phyloP scores from a whole-genome alignment of 768 basidiomycete species.

The Tylopilus sp. region DNA sequence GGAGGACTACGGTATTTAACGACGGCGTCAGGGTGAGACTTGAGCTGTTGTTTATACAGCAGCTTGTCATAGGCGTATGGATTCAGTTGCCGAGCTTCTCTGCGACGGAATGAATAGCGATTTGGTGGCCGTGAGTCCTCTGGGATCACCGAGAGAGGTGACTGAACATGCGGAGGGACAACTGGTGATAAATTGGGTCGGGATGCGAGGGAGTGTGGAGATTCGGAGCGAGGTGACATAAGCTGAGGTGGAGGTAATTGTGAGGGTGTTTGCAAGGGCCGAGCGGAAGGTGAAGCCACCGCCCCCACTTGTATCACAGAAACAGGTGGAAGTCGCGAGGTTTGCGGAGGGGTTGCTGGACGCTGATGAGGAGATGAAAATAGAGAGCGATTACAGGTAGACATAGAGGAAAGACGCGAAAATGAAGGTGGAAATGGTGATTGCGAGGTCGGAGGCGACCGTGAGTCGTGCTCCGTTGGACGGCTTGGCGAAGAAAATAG shows the following conservation, averaged over 20 bases:
- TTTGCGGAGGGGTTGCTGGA: conserved; percentile 18
- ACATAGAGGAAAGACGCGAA: conserved; percentile 13
- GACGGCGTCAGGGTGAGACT: conserved; percentile 62
- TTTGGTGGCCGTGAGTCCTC: conserved; percentile 17
- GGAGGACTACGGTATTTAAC: conserved; percentile 47
- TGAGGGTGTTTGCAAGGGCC: conserved; percentile 2
- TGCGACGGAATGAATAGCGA: conserved; percentile 55
- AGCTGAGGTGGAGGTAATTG: conserved; percentile 23
- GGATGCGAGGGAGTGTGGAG: neutral
- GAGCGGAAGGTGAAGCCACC: conserved; percentile 9
- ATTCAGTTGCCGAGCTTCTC: conserved; percentile 52
- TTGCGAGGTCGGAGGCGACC: conserved; percentile 1
- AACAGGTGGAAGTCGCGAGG: conserved; percentile 10
- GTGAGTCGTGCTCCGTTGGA: neutral
- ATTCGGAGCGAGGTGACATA: conserved; percentile 3
- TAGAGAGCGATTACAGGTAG: conserved; percentile 10
- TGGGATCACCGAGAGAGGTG: conserved; percentile 9
- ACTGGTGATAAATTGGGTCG: neutral
- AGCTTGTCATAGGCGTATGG: conserved; percentile 59
- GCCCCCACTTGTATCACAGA: neutral
- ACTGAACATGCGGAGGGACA: neutral
- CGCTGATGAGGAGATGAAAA: conserved; percentile 14
- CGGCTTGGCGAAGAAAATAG: conserved; percentile 21
- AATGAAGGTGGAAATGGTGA: neutral
- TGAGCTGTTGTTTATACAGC: conserved; percentile 50